Evolutionary conservation across 371 early-diverging fungal species (phyloP).

Genomic region (Sporodiniella umbellata): DNA sequence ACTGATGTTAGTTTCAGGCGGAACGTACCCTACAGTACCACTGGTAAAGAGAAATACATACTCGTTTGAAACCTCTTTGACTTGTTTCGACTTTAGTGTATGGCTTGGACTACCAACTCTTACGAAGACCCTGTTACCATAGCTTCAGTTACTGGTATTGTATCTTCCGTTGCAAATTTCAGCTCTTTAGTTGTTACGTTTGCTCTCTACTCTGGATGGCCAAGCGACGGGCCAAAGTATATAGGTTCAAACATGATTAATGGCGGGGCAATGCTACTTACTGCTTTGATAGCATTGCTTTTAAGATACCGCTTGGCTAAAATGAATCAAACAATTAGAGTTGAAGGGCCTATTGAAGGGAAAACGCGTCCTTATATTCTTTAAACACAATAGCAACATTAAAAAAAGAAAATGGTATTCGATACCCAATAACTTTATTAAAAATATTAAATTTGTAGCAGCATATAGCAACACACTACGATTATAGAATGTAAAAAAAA

Average conservation of each 20-base stretch:
- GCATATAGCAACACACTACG: too few relatives aligned
- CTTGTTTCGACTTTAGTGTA: constrained; percentile 20
- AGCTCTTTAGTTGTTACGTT: constrained; percentile 46
- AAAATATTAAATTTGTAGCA: too few relatives aligned
- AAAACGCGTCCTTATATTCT: constrained; percentile 21
- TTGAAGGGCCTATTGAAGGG: constrained; percentile 12
- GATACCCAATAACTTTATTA: too few relatives aligned
- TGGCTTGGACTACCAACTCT: constrained; percentile 54
- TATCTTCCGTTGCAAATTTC: constrained; percentile 47
- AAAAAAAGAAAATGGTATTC: not conserved
- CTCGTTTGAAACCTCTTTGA: not conserved
- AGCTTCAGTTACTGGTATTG: constrained; percentile 47
- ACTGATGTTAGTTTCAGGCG: constrained; percentile 44
- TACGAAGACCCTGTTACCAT: constrained; percentile 38
- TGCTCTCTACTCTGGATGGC: constrained; percentile 49
- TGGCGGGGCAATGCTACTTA: constrained; percentile 45
- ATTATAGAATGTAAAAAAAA: too few relatives aligned
- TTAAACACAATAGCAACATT: not conserved
- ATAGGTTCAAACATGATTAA: constrained; percentile 49
- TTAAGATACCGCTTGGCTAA: constrained; percentile 24
- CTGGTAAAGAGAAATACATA: constrained; percentile 25
- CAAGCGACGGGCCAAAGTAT: constrained; percentile 45
- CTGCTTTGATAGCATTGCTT: constrained; percentile 31
- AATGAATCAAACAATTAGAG: constrained; percentile 31
- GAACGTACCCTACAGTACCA: constrained; percentile 49